These are phyloP conservation scores for Eutypa lata DNA, from an alignment of 2,329 filamentous ascomycete genomes.

Conservation along the genomic window DNA sequence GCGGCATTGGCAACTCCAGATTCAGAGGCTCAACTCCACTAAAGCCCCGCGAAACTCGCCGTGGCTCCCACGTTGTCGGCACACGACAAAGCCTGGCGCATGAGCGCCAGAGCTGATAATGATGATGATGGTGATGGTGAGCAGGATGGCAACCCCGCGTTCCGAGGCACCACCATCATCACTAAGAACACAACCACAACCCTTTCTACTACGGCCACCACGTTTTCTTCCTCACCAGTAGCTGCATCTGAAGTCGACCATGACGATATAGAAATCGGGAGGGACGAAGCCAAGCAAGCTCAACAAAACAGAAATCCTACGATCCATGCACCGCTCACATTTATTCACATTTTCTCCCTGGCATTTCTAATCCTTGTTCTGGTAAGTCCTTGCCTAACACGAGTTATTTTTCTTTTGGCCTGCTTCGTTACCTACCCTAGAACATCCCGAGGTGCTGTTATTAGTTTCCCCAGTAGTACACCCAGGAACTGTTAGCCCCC, in stretches of 20 bases:
- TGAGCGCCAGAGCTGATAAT: constrained; percentile 27
- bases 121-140: constrained; percentile 6
- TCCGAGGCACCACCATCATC: background rate
- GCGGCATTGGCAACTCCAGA: constrained; percentile 15
- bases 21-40: constrained; percentile 22
- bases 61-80: constrained; percentile 22
- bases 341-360: constrained; percentile 21
- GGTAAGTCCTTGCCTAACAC: constrained; percentile 18
- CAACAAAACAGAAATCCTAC: constrained; percentile 9
- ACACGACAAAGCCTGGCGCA: constrained; percentile 24
- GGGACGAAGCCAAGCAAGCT: constrained; percentile 4
- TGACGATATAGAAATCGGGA: constrained; percentile 6
- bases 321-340: constrained; percentile 10
- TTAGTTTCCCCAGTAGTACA: no score
- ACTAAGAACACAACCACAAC: background rate
- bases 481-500: background rate
- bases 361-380: constrained; percentile 22
- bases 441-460: background rate
- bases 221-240: background rate
- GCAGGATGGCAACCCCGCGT: background rate
- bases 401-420: constrained; percentile 14
- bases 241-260: constrained; percentile 3
- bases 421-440: constrained; percentile 10
- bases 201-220: no score
- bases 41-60: constrained; percentile 31